These are phyloP conservation scores for Telfairia occidentalis DNA, from an alignment of 331 rosid species.

Conservation along the genomic window DNA sequence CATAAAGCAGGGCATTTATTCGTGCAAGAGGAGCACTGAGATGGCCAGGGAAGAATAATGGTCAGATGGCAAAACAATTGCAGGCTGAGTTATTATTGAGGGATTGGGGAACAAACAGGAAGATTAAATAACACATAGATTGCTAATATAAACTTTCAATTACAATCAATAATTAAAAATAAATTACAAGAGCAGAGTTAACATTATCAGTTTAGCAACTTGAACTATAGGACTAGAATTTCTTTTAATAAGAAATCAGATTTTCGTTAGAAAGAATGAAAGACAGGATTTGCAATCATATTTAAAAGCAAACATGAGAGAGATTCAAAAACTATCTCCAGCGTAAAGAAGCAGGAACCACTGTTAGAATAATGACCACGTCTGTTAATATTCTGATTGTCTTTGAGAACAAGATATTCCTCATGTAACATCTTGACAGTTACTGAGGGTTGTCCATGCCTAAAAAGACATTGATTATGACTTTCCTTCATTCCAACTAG, in stretches of 20 bases:
- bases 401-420: background rate
- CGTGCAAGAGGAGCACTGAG: constrained; percentile 70
- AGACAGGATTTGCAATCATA: background rate
- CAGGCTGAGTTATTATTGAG: background rate
- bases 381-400: background rate
- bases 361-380: background rate
- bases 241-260: background rate
- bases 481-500: background rate
- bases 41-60: background rate
- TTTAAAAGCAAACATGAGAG: background rate
- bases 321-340: background rate
- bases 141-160: background rate
- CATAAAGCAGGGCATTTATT: constrained; percentile 71
- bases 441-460: background rate
- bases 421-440: background rate
- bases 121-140: background rate
- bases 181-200: background rate
- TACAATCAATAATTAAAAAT: background rate
- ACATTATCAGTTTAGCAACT: background rate
- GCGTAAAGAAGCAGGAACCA: background rate
- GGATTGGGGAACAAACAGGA: background rate
- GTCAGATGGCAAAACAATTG: constrained; percentile 10
- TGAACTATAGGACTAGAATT: background rate
- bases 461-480: background rate
- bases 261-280: background rate